Evolutionary conservation across 192 early-diverging fungal genomes (phyloP).

Genomic region (Mortierella claussenii): DNA sequence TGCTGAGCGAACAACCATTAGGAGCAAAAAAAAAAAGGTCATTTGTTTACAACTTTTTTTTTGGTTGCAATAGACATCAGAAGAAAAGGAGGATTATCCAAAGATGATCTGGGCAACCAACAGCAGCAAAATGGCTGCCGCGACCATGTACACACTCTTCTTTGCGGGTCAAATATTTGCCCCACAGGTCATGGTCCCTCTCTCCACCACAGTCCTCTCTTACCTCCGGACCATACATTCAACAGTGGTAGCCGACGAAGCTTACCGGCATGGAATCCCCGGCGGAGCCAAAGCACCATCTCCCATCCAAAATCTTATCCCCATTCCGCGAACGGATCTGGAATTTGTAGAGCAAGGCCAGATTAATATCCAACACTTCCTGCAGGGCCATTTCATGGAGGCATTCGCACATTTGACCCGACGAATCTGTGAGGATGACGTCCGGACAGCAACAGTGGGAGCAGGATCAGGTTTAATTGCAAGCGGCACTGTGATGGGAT

Average conservation of each 20-base stretch:
- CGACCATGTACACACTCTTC: conserved; percentile 70
- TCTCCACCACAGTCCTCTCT: conserved; percentile 29
- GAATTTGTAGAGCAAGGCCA: conserved; percentile 38
- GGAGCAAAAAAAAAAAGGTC: background rate
- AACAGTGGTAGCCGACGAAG: conserved; percentile 27
- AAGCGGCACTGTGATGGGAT: conserved; percentile 57
- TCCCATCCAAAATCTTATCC: conserved; percentile 35
- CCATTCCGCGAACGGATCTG: conserved; percentile 23
- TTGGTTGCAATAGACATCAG: conserved; percentile 16
- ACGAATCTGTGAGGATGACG: conserved; percentile 45
- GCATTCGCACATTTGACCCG: conserved; percentile 54
- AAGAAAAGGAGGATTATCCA: conserved; percentile 57
- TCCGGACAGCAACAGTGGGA: background rate
- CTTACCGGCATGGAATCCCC: conserved; percentile 27
- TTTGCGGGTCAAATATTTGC: conserved; percentile 65
- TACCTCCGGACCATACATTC: conserved; percentile 26
- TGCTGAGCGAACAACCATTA: no score
- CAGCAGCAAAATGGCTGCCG: conserved; percentile 58
- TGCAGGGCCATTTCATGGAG: conserved; percentile 61
- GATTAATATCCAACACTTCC: conserved; percentile 61
- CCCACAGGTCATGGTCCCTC: conserved; percentile 54
- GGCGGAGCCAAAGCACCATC: conserved; percentile 32
- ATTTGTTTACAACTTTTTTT: background rate
- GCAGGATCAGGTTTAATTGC: background rate
- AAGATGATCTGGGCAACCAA: conserved; percentile 73